Conservation (phyloP, 176 grass and related monocot species). For the Melocanna baccifera region DNA sequence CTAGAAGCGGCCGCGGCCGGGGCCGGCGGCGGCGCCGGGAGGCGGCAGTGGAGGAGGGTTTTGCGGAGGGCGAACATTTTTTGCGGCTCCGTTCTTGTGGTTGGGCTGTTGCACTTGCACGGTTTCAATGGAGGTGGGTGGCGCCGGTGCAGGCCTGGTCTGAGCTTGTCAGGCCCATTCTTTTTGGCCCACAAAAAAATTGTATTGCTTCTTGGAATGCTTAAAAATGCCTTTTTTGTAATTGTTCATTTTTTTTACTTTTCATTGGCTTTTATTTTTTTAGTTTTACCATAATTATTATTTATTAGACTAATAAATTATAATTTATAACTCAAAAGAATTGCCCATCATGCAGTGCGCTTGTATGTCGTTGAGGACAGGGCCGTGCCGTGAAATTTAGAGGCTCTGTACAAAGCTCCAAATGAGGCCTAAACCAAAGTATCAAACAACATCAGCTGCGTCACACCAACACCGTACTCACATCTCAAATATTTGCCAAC, state of each 20-base stretch:
- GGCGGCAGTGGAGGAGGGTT: slow-evolving; percentile 64
- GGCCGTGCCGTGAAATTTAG: no score
- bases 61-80: slow-evolving; percentile 59
- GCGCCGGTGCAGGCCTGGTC: neutral
- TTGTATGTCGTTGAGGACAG: neutral
- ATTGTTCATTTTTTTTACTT: no score
- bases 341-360: neutral
- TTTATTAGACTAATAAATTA: no score
- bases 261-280: no score
- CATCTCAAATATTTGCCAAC: no score
- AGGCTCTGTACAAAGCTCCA: no score
- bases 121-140: slow-evolving; percentile 31
- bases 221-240: neutral
- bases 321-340: no score
- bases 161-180: slow-evolving; percentile 17
- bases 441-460: no score
- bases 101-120: slow-evolving; percentile 28
- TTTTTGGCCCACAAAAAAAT: neutral
- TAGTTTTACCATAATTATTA: no score
- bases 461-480: no score
- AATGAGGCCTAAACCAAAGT: no score
- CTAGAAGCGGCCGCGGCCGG: slow-evolving; percentile 15
- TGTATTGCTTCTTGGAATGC: no score
- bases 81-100: neutral
- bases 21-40: slow-evolving; percentile 41